Percentiles rank a stretch among this genome's conserved stretches.
phyloP scores from a whole-genome alignment of 2,329 filamentous ascomycete genomes.

The Nigrospora sphaerica region DNA sequence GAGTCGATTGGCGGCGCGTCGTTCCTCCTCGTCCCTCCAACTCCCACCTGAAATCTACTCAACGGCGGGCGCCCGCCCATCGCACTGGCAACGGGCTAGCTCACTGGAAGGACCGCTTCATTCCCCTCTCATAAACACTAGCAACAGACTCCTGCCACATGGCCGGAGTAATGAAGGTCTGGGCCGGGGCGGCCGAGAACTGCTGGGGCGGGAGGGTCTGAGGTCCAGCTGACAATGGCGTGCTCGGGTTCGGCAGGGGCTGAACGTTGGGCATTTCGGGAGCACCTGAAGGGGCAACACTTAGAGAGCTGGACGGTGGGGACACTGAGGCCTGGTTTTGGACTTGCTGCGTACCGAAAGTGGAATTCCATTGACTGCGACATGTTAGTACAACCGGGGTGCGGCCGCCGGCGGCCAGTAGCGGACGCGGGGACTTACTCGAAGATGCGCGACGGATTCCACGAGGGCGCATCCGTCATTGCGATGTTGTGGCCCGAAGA shows the following conservation, averaged over 20 bases:
- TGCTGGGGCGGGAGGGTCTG: conserved; percentile 42
- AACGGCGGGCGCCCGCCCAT: too few relatives aligned
- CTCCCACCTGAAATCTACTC: too few relatives aligned
- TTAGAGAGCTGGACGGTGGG: conserved; percentile 43
- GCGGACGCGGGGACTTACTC: conserved; percentile 55
- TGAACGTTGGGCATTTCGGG: conserved; percentile 47
- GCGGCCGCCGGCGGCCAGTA: neutral
- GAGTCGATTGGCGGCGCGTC: too few relatives aligned
- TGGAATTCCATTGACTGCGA: conserved; percentile 85
- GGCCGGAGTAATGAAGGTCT: conserved; percentile 58
- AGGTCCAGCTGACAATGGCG: conserved; percentile 34
- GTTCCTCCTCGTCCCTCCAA: too few relatives aligned
- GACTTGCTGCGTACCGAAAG: conserved; percentile 68
- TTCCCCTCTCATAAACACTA: conserved; percentile 58
- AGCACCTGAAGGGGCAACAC: conserved; percentile 43
- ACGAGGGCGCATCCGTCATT: conserved; percentile 57
- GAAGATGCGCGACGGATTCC: conserved; percentile 86
- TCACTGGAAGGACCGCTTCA: conserved; percentile 49
- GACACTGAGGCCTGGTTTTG: conserved; percentile 34
- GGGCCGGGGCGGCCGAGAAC: conserved; percentile 45
- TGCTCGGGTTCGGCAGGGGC: conserved; percentile 41
- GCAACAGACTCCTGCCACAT: conserved; percentile 71
- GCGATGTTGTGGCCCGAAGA: conserved; percentile 49
- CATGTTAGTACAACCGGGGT: conserved; percentile 7
- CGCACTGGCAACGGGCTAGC: conserved; percentile 14